These are phyloP conservation scores for Aureobasidium sp. DNA, from an alignment of 2,329 filamentous ascomycete genomes.

Conservation along the genomic window DNA sequence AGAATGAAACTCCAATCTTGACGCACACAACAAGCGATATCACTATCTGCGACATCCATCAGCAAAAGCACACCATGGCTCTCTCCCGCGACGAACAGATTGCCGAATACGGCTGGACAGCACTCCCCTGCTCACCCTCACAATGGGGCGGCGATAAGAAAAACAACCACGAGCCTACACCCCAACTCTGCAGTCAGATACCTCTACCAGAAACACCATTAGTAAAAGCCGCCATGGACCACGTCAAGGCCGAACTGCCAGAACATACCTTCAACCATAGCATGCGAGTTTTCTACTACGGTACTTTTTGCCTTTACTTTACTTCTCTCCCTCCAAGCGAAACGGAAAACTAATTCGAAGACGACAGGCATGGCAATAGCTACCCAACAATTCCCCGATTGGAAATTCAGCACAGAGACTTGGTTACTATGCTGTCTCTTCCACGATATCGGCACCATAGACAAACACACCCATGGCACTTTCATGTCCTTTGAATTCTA, in stretches of 20 bases:
- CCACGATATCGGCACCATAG: conserved; percentile 65
- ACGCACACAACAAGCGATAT: too few species aligned
- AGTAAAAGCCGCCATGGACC: background rate
- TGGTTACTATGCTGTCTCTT: conserved; percentile 59
- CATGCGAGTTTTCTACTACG: conserved; percentile 62
- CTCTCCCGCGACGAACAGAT: conserved; percentile 1
- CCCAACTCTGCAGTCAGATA: background rate
- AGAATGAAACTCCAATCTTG: too few species aligned
- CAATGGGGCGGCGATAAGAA: background rate
- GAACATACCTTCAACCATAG: conserved; percentile 59
- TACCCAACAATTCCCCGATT: background rate
- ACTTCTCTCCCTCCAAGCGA: too few species aligned
- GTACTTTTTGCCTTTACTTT: too few species aligned
- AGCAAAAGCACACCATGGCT: background rate
- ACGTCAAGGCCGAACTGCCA: conserved; percentile 26
- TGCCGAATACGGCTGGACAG: background rate
- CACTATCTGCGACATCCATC: too few species aligned
- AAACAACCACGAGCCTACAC: background rate
- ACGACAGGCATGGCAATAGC: conserved; percentile 1
- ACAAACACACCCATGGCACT: conserved; percentile 48
- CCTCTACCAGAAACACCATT: background rate
- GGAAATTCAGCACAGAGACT: conserved; percentile 34
- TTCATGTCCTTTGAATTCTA: conserved; percentile 64
- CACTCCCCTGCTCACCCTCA: background rate
- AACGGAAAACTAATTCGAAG: background rate